phyloP scores from a whole-genome alignment of 2,329 filamentous ascomycete genomes.

The Fusarium proliferatum region DNA sequence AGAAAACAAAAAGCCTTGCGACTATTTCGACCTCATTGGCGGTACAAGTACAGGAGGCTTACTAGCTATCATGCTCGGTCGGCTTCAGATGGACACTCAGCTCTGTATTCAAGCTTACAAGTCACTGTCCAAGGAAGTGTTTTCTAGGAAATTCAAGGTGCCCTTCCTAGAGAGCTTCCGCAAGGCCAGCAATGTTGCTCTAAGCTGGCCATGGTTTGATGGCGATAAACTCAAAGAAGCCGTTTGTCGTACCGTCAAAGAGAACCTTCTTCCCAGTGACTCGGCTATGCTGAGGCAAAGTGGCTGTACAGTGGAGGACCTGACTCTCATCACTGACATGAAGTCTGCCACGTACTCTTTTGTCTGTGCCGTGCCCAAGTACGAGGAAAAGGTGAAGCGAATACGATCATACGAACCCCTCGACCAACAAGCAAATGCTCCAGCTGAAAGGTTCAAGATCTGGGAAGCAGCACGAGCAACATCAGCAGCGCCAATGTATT shows the following conservation, averaged over 20 bases:
- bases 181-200: neutral
- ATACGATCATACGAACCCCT: neutral
- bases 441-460: neutral
- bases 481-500: neutral
- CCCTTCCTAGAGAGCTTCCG: neutral
- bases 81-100: neutral
- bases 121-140: neutral
- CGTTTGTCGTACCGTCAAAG: neutral
- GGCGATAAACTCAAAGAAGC: neutral
- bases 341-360: neutral
- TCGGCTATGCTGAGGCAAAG: neutral
- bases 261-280: neutral
- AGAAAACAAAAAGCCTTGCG: neutral
- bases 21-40: neutral
- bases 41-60: neutral
- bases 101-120: neutral
- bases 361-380: neutral
- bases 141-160: neutral
- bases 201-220: neutral
- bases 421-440: neutral
- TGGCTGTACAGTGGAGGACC: neutral
- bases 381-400: neutral
- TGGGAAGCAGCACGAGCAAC: slow-evolving; percentile 2
- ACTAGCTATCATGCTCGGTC: neutral
- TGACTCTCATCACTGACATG: neutral